Evolutionary conservation across 345 rosid species (phyloP).

Genomic region (Brassica cretica): DNA sequence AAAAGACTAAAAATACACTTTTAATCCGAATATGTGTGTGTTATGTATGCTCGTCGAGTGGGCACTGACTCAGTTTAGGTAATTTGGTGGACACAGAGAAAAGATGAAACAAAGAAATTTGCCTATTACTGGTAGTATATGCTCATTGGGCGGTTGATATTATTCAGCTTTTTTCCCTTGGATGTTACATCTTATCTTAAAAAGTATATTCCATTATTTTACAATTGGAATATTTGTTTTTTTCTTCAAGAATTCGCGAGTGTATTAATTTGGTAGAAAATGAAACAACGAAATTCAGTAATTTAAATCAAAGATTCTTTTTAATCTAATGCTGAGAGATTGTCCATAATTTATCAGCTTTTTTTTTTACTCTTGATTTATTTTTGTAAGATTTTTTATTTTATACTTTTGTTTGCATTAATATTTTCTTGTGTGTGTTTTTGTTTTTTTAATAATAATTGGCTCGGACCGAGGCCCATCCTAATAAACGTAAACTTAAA

Average conservation of each 20-base stretch:
- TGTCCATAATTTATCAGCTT: background rate
- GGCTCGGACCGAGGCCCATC: background rate
- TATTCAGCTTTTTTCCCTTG: background rate
- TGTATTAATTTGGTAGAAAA: background rate
- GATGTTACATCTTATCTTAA: conserved; percentile 4
- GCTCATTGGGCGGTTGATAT: conserved; percentile 29
- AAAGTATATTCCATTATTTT: background rate
- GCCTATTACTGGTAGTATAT: conserved; percentile 29
- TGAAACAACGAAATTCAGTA: background rate
- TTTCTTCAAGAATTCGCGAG: background rate
- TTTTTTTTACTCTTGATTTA: background rate
- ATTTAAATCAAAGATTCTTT: background rate
- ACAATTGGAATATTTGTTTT: background rate
- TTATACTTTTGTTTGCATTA: background rate
- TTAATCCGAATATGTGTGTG: conserved; percentile 11
- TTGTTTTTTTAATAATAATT: background rate
- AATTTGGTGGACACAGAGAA: conserved; percentile 21
- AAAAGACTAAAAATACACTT: conserved; percentile 1
- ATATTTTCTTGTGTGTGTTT: background rate
- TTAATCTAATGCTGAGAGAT: background rate
- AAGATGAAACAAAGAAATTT: conserved; percentile 16
- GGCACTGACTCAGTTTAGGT: conserved; percentile 14
- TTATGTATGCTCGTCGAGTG: conserved; percentile 1
- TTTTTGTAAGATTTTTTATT: background rate
- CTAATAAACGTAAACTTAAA: background rate